These are phyloP conservation scores for Stagonosporopsis chrysanthemi DNA, from an alignment of 2,329 filamentous ascomycete genomes.

Conservation along the genomic window DNA sequence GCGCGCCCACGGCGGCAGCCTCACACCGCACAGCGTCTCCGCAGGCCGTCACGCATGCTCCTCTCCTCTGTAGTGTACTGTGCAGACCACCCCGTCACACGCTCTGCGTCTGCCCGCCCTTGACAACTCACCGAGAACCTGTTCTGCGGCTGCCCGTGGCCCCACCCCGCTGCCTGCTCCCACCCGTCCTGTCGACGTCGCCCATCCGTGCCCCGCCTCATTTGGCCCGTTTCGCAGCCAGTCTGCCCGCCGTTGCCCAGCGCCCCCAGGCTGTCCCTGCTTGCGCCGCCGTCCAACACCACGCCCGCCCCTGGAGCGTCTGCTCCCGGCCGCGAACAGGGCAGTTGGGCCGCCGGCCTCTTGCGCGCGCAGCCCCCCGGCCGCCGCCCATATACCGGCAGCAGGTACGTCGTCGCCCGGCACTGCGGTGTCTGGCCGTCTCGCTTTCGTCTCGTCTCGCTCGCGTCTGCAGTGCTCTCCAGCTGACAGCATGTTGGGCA, in stretches of 20 bases:
- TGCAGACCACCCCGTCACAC: no score
- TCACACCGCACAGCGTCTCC: no score
- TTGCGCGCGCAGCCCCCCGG: constrained; percentile 7
- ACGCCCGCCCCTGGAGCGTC: not conserved
- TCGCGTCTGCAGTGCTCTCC: no score
- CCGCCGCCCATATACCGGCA: constrained; percentile 18
- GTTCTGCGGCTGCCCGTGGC: constrained; percentile 2
- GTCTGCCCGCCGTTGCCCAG: constrained; percentile 18
- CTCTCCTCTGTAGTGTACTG: no score
- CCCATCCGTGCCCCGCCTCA: constrained; percentile 16
- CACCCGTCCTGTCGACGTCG: constrained; percentile 1
- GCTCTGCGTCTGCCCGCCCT: no score
- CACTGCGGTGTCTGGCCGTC: no score
- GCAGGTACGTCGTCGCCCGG: constrained; percentile 46
- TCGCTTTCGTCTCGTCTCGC: no score
- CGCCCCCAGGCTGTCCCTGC: constrained; percentile 27
- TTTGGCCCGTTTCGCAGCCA: constrained; percentile 14
- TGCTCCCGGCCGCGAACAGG: constrained; percentile 5
- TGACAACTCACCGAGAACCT: constrained; percentile 12
- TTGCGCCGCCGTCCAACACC: constrained; percentile 19
- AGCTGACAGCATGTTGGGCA: constrained; percentile 48
- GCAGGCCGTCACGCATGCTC: no score
- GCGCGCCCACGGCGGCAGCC: no score
- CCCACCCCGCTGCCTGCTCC: not conserved
- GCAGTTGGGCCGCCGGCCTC: constrained; percentile 19